phyloP scores from a whole-genome alignment of 805 yeast species.

The Candida taoyuanica region DNA sequence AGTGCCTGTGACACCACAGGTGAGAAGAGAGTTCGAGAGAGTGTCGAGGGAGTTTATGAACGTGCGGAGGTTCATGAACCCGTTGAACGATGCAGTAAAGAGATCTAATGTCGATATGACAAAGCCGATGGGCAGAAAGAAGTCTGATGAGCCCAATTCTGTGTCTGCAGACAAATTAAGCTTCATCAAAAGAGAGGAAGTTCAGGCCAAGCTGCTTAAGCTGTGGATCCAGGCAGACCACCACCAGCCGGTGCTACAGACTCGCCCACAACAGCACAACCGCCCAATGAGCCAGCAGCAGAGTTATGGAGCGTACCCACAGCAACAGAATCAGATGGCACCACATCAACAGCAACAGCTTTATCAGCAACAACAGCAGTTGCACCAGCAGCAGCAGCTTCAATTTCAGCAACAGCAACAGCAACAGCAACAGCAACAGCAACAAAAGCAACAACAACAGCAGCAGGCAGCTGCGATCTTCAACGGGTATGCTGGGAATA shows the following conservation, averaged over 20 bases:
- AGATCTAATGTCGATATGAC: constrained; percentile 34
- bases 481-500: too few relatives aligned
- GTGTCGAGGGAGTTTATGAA: constrained; percentile 69
- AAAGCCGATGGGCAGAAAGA: not conserved
- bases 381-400: constrained; percentile 8
- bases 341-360: constrained; percentile 5
- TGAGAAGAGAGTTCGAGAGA: constrained; percentile 73
- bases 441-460: constrained; percentile 16
- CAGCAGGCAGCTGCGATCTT: constrained; percentile 1
- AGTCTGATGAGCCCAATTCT: not conserved
- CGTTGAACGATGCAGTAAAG: constrained; percentile 58
- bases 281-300: constrained; percentile 6
- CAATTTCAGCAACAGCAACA: constrained; percentile 6
- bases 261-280: constrained; percentile 4
- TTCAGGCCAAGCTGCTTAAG: constrained; percentile 21
- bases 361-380: constrained; percentile 9
- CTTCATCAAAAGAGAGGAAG: constrained; percentile 11
- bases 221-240: constrained; percentile 24
- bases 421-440: constrained; percentile 9
- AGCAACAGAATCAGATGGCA: constrained; percentile 15
- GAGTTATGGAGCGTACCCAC: constrained; percentile 1
- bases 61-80: constrained; percentile 65
- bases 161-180: not conserved
- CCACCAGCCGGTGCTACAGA: constrained; percentile 6
- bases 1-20: constrained; percentile 37